Evolutionary conservation across 2,329 filamentous ascomycete genomes (phyloP).

Genomic region (Sarocladium oryzae): DNA sequence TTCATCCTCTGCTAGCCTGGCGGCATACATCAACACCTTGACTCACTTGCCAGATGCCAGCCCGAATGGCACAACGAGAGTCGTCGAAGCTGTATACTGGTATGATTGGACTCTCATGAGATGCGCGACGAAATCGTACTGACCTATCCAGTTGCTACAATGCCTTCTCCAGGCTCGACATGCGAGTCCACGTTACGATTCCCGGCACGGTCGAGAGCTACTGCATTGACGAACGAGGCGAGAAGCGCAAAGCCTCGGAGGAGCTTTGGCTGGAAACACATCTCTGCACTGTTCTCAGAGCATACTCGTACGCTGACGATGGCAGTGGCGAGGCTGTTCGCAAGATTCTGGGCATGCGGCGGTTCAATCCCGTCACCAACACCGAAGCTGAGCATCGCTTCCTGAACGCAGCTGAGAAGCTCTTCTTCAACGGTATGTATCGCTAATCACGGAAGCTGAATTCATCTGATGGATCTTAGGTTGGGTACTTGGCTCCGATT

Average conservation of each 20-base stretch:
- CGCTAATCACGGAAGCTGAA: neutral
- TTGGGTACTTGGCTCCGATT: slow-evolving; percentile 93
- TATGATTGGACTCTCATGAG: slow-evolving; percentile 31
- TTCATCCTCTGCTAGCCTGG: slow-evolving; percentile 92
- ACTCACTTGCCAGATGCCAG: slow-evolving; percentile 77
- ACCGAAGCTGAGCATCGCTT: slow-evolving; percentile 98
- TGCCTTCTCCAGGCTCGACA: slow-evolving; percentile 95
- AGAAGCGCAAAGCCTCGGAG: slow-evolving; percentile 88
- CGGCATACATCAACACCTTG: slow-evolving; percentile 96
- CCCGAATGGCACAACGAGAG: slow-evolving; percentile 66
- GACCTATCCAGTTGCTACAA: slow-evolving; percentile 70
- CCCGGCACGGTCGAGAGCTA: slow-evolving; percentile 95
- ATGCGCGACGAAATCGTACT: slow-evolving; percentile 11
- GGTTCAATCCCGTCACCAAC: slow-evolving; percentile 96
- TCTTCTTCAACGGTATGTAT: slow-evolving; percentile 79
- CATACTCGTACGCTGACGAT: slow-evolving; percentile 95
- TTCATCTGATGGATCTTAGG: slow-evolving; percentile 44
- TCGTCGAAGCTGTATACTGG: slow-evolving; percentile 93
- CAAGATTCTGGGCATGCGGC: slow-evolving; percentile 92
- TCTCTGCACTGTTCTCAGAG: slow-evolving; percentile 85
- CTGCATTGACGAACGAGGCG: slow-evolving; percentile 92
- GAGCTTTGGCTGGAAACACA: slow-evolving; percentile 97
- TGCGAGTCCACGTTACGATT: slow-evolving; percentile 97
- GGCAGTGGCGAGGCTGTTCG: slow-evolving; percentile 91
- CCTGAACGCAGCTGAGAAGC: slow-evolving; percentile 82